Base-by-base conservation (phyloP, 2,329 filamentous ascomycete species). In the Fusarium liriodendri region DNA sequence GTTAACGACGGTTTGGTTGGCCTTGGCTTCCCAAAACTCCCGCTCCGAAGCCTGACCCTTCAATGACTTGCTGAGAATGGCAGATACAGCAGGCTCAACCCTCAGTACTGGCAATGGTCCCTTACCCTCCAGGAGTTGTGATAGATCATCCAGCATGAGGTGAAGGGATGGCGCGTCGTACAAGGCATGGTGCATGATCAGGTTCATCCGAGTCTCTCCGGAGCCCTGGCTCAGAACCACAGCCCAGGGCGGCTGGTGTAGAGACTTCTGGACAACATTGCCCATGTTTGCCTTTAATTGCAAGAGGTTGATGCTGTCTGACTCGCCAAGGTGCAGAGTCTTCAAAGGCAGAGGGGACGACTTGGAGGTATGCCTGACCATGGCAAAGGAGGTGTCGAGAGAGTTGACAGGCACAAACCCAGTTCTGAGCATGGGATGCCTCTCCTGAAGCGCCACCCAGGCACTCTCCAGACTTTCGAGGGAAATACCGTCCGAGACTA, bases 151-250 rank as follows among this genome's bases (percentile, higher is more conserved):
- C 2, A 98, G 82, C 1, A 98, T 87, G 1, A 86, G 78, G 5
- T 89, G 85, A 13, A 98, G 83, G 10, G 94, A 95, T 45, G 90
- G 87, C 0, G 95, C 95, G 83, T 98, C 95, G 74, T 97, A 98
- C 0, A 98, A 84, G 1, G 94, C 93, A 82, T 98, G 95, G 72
- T 97, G 93, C 4, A 95, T 86, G 2, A 85, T 79, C 5, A 91
- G 71, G 55, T 87, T 83, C 81, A 88, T 86, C 3, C 58, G 76
- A 6, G 71, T 38, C 1, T 62, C 52, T 0, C 70, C 59, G 0
- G 77, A 64, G 1, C 70, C 52, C 4, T 84, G 73, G 0, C 87
- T 78, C 2, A 95, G 57, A 0, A 84, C 83, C 22, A 94, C 80
- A 14, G 84, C 83, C 94, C 94, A 97, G 1, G 90, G 89, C 0